These are phyloP conservation scores for Cyclaneusma minus DNA, from an alignment of 2,329 filamentous ascomycete species.

Conservation along the genomic window DNA sequence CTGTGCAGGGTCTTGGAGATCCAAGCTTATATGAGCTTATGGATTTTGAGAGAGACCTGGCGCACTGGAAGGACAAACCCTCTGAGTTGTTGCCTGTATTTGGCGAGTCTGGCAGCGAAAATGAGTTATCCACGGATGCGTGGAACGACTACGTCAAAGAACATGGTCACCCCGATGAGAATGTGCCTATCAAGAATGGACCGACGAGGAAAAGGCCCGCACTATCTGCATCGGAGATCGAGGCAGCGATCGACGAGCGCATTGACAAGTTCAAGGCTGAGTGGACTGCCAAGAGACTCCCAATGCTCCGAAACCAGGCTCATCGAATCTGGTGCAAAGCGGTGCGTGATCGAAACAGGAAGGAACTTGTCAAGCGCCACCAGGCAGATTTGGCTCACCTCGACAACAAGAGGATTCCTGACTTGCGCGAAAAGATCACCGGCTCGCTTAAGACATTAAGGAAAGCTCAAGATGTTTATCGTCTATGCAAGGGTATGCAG, in stretches of 20 bases:
- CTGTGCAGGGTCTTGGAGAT: slow-evolving; percentile 2
- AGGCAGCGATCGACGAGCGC: slow-evolving; percentile 34
- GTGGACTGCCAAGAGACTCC: slow-evolving; percentile 45
- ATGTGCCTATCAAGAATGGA: slow-evolving; percentile 19
- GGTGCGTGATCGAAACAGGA: slow-evolving; percentile 24
- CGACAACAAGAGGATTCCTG: slow-evolving; percentile 32
- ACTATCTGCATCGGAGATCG: slow-evolving; percentile 30
- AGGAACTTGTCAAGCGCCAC: slow-evolving; percentile 23
- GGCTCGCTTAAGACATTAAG: slow-evolving; percentile 34
- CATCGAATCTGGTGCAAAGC: slow-evolving; percentile 45
- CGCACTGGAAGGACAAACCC: slow-evolving; percentile 24
- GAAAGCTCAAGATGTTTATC: slow-evolving; percentile 34
- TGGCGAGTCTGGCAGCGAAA: slow-evolving; percentile 36
- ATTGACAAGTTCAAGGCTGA: slow-evolving; percentile 31
- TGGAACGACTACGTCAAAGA: slow-evolving; percentile 47
- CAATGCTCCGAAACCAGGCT: slow-evolving; percentile 38
- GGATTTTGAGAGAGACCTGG: slow-evolving; percentile 10
- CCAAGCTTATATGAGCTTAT: slow-evolving; percentile 6
- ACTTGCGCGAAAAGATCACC: slow-evolving; percentile 35
- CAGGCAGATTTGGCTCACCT: too few relatives aligned
- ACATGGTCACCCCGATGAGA: slow-evolving; percentile 1
- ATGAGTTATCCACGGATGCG: slow-evolving; percentile 41
- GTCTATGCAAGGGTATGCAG: slow-evolving; percentile 44
- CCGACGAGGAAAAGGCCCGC: slow-evolving; percentile 10
- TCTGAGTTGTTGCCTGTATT: slow-evolving; percentile 29